Conservation (phyloP, 2,329 filamentous ascomycete genomes). For the Cordyceps cicadae region DNA sequence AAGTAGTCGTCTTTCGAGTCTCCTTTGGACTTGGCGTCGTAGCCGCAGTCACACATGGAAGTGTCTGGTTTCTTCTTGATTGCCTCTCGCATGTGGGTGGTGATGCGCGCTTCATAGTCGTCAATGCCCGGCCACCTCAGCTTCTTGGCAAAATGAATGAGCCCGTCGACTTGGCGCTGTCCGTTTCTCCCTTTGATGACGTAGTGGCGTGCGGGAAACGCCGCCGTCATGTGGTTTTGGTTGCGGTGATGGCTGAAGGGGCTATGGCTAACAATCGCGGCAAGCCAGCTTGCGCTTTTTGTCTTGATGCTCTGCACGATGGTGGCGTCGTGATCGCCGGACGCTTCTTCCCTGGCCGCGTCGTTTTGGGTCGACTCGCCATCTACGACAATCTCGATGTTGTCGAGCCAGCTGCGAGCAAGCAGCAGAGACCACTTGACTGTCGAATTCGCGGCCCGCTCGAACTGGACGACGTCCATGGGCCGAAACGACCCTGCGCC, state of each 20-base stretch:
- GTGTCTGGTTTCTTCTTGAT: slow-evolving; percentile 26
- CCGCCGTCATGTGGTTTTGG: slow-evolving; percentile 25
- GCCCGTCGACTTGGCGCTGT: slow-evolving; percentile 50
- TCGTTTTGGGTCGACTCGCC: slow-evolving; percentile 18
- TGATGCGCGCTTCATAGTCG: slow-evolving; percentile 39
- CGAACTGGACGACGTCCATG: slow-evolving; percentile 52
- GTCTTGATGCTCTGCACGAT: slow-evolving; percentile 15
- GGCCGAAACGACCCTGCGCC: slow-evolving; percentile 43
- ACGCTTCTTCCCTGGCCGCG: slow-evolving; percentile 1
- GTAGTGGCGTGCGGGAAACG: slow-evolving; percentile 30
- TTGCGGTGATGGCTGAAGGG: slow-evolving; percentile 34
- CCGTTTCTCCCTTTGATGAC: slow-evolving; percentile 47
- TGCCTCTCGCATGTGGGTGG: slow-evolving; percentile 37
- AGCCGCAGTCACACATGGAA: slow-evolving; percentile 9
- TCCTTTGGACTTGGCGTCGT: not conserved
- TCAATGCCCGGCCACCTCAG: slow-evolving; percentile 56
- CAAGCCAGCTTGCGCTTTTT: slow-evolving; percentile 43
- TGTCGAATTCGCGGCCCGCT: slow-evolving; percentile 51
- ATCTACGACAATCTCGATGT: slow-evolving; percentile 49
- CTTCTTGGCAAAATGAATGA: slow-evolving; percentile 55
- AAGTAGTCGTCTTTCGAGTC: slow-evolving; percentile 35
- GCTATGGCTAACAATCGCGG: slow-evolving; percentile 48
- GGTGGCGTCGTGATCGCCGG: not conserved
- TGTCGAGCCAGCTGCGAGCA: slow-evolving; percentile 59
- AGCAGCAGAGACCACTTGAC: slow-evolving; percentile 61